Base-by-base conservation (phyloP, 2,329 filamentous ascomycete species). In the Arthroderma sp. region DNA sequence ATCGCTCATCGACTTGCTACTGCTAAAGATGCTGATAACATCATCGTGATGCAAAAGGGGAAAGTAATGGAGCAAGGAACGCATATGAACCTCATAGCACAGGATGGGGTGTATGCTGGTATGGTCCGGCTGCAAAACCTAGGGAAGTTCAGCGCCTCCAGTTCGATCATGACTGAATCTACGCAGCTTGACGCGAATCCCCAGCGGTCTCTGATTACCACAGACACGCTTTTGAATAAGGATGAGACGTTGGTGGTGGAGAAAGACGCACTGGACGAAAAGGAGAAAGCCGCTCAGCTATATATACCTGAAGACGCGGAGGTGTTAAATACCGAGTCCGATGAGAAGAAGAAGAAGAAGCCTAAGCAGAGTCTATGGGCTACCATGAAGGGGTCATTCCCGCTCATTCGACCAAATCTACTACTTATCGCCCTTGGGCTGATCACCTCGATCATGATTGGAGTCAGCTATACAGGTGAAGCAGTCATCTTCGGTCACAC, bases 401-500 rank as follows among this genome's bases (percentile, higher is more conserved):
- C 70, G n/a, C 66, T 72, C 49, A 60, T 76, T 6, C 71, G 76
- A 17, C 74, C 72, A 1, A 71, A 75, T 56, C 43, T 69, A 2
- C 63, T 72, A 1, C 64, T 70, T 15, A 62, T 80, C 0, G 39
- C 74, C 3, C 41, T 77, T 9, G 79, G 76, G 0, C 67, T 80
- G 23, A 67, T 75, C 3, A 73, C 72, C 3, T 73, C 78, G 1
- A 64, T 72, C 43, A 66, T 80, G n/a, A 76, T 80, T 7, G 79
- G 79, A n/a, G 73, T 72, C 5, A 76, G 78, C 1, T 81, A 78
- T 64, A 75, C 77, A 11, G 77, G 73, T 2, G 74, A 76, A 43
- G 79, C 76, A 37, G 66, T 80, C 13, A 76, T 82, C 41, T 81
- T 82, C 58, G 80, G 79, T 38, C 74, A 78, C 64, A 77, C 76